These are phyloP conservation scores for Lobulomyces angularis DNA, from an alignment of 192 early-diverging fungal species.

Conservation along the genomic window DNA sequence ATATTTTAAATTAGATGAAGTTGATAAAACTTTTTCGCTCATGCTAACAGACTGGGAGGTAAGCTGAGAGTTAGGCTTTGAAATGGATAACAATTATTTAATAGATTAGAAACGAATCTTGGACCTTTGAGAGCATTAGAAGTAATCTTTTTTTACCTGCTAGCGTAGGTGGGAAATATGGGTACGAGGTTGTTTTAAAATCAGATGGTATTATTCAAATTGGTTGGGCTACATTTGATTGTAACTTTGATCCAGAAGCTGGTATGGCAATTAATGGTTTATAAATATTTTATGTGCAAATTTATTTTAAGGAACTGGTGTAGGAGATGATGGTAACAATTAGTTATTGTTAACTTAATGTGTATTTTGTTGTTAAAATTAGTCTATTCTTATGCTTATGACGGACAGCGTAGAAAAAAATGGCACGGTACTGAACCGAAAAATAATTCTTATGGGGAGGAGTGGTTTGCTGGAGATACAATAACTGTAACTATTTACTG, in stretches of 20 bases:
- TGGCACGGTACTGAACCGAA: constrained; percentile 45
- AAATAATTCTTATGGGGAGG: constrained; percentile 33
- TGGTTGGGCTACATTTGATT: constrained; percentile 57
- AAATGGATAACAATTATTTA: not conserved
- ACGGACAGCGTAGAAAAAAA: constrained; percentile 57
- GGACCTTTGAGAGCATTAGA: constrained; percentile 64
- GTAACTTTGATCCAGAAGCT: constrained; percentile 61
- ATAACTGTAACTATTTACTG: constrained; percentile 43
- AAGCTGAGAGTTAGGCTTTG: not conserved
- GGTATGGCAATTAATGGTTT: constrained; percentile 66
- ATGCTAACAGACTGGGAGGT: constrained; percentile 40
- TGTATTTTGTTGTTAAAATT: not conserved
- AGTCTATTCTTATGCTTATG: constrained; percentile 58
- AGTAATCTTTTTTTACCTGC: too few species aligned
- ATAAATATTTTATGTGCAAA: constrained; percentile 28
- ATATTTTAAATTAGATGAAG: too few species aligned
- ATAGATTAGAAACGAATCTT: constrained; percentile 60
- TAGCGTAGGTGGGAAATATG: constrained; percentile 53
- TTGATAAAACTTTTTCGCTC: too few species aligned
- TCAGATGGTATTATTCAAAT: constrained; percentile 70
- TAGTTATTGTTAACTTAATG: not conserved
- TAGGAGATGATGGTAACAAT: too few species aligned
- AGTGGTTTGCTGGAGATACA: constrained; percentile 35
- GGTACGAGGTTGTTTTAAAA: constrained; percentile 55
- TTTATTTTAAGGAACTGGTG: too few species aligned